Evolutionary conservation across 306 rosid genomes (phyloP), one percentile per base, ranked within the genome.

Genomic region (Rosa lucieae): DNA sequence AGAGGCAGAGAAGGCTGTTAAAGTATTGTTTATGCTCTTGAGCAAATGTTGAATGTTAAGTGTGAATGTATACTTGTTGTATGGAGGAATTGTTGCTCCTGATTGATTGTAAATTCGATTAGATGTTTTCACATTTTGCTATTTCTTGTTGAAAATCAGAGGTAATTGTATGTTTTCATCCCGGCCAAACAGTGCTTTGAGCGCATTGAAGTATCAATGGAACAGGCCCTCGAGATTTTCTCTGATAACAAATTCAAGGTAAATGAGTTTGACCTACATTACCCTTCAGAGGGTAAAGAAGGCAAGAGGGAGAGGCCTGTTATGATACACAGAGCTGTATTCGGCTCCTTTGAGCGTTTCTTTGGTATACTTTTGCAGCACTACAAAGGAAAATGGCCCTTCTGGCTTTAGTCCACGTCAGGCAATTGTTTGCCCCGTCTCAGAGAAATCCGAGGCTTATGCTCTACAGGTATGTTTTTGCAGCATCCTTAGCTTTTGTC

Each of bases 351-450:
- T 80, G 94, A 92, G 77, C 89, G 97, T 46, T 91, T 94, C 95
- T 89, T 94, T 89, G 98, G 97, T 56, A 86, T 90, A 66, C 87
- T 94, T 67, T 84, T 90, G 85, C 97, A 92, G 88, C 98, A 94
- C 81, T 94, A 88, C 85, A 92, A 92, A 87, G 98, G 97, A 47
- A 94, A 94, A 85, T 94, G 97, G 98, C 97, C 98, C 72, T 90
- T 94, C 79, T 94, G 98, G 98, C 98, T 94, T 94, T 69, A 94
- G 98, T 86, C 97, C 98, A 61, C 97, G 96, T 59, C 98, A 94
- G 86, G 94, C 98, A 1, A 90, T 94, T 87, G 86, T 94, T 48
- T 94, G 98, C 84, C 94, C 98, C 0, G 98, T 94, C 78, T 94
- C 98, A 5, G 91, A 88, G 80, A 94, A 88, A 85, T 90, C 97